Conservation (phyloP, 192 early-diverging fungal species). For the Backusella morwellensis region DNA sequence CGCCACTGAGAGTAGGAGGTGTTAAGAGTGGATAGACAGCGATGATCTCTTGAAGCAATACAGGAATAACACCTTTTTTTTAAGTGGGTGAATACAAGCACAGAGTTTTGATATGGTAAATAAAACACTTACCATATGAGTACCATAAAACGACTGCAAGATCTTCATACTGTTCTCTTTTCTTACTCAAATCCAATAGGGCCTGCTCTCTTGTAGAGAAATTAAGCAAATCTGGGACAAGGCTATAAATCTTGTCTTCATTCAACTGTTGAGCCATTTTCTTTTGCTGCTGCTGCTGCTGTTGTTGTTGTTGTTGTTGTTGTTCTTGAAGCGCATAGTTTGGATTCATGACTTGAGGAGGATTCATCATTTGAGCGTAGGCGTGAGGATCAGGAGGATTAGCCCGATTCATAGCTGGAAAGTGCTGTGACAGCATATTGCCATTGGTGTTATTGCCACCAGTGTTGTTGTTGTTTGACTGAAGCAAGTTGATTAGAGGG, state of each 20-base stretch:
- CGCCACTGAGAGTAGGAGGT: conserved; percentile 85
- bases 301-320: conserved; percentile 33
- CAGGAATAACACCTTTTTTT: conserved; percentile 81
- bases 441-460: not conserved
- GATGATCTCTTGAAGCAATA: conserved; percentile 95
- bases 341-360: conserved; percentile 5
- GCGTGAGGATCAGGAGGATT: conserved; percentile 8
- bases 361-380: conserved; percentile 18
- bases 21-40: conserved; percentile 88
- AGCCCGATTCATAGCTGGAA: conserved; percentile 20
- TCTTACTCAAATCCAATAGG: conserved; percentile 89
- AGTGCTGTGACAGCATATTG: conserved; percentile 30
- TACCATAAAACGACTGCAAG: conserved; percentile 96
- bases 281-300: conserved; percentile 24
- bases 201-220: conserved; percentile 81
- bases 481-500: conserved; percentile 20
- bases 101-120: not conserved
- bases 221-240: conserved; percentile 85
- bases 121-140: conserved; percentile 68
- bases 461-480: conserved; percentile 12
- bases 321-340: conserved; percentile 25
- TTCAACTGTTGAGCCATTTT: conserved; percentile 45
- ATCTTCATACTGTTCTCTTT: conserved; percentile 93
- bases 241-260: conserved; percentile 85
- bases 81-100: not conserved